Evolutionary conservation across 1,139 yeast species (phyloP).

Genomic region (Ashbya aceris): DNA sequence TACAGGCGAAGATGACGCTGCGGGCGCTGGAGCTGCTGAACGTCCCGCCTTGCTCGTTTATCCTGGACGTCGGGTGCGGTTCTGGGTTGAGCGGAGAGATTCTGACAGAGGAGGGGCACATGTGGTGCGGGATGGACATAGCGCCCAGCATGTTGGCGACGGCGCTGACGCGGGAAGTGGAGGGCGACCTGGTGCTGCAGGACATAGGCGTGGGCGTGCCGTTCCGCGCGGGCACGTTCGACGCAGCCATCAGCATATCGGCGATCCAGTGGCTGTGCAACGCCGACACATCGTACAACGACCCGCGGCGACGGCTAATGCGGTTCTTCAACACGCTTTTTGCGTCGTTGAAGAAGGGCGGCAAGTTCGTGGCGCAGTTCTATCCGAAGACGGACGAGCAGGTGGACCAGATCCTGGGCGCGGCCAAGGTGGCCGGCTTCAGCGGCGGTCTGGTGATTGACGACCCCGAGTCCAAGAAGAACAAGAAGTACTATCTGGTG

Average conservation of each 20-base stretch:
- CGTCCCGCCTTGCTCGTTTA: conserved; percentile 56
- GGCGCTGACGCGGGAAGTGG: conserved; percentile 83
- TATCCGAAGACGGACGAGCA: conserved; percentile 89
- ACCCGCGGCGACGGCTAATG: conserved; percentile 77
- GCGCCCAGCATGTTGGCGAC: conserved; percentile 94
- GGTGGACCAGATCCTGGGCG: conserved; percentile 61
- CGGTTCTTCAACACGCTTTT: conserved; percentile 82
- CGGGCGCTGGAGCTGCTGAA: conserved; percentile 84
- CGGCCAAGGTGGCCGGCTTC: conserved; percentile 92
- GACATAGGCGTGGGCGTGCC: conserved; percentile 96
- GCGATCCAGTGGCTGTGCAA: conserved; percentile 98
- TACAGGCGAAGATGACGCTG: conserved; percentile 94
- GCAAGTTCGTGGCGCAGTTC: conserved; percentile 94
- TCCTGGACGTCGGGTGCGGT: conserved; percentile 94
- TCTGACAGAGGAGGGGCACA: conserved; percentile 83
- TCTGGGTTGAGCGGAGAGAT: conserved; percentile 95
- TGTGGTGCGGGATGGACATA: conserved; percentile 96
- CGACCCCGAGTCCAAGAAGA: conserved; percentile 86
- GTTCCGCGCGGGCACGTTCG: conserved; percentile 92
- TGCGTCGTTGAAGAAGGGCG: conserved; percentile 83
- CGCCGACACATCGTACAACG: conserved; percentile 76
- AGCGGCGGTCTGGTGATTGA: conserved; percentile 94
- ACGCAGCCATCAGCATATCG: conserved; percentile 91
- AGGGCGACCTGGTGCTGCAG: conserved; percentile 82
- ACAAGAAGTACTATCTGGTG: conserved; percentile 83